Evolutionary conservation across 2,329 filamentous ascomycete species (phyloP).

Genomic region (Tolypocladium guangdongense): DNA sequence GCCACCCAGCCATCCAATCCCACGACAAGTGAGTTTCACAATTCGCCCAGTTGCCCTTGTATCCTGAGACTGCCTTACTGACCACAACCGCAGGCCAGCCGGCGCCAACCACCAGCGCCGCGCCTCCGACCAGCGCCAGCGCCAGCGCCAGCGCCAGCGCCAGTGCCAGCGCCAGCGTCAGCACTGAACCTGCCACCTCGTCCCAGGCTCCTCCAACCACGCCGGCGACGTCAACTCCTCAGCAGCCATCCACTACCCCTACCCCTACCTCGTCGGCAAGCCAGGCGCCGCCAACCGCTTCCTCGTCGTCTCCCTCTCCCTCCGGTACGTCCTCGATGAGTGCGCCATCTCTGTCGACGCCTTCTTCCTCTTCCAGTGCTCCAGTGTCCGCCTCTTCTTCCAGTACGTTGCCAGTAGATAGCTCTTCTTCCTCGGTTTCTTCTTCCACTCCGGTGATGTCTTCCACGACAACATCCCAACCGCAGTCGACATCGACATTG

Average conservation of each 20-base stretch:
- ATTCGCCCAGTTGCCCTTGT: background rate
- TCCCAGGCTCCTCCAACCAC: slow-evolving; percentile 3
- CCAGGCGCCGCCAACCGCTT: slow-evolving; percentile 2
- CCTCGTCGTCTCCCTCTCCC: slow-evolving; percentile 7
- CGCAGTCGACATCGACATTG: slow-evolving; percentile 5
- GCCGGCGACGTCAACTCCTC: slow-evolving; percentile 1
- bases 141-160: slow-evolving; percentile 3
- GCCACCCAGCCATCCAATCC: background rate
- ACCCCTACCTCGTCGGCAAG: background rate
- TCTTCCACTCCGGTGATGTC: slow-evolving; percentile 13
- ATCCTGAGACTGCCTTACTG: background rate
- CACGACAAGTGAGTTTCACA: background rate
- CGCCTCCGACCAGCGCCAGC: slow-evolving; percentile 4
- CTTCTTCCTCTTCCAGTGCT: slow-evolving; percentile 16
- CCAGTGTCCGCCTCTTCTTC: slow-evolving; percentile 18
- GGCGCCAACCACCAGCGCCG: background rate
- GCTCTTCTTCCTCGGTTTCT: slow-evolving; percentile 9
- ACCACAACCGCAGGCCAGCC: background rate
- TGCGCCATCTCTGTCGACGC: slow-evolving; percentile 17
- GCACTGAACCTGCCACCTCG: slow-evolving; percentile 3
- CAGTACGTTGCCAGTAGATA: slow-evolving; percentile 20
- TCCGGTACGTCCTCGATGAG: slow-evolving; percentile 16
- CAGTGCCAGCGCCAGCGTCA: slow-evolving; percentile 1
- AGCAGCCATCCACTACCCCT: slow-evolving; percentile 6
- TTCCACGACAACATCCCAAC: slow-evolving; percentile 7